Evolutionary conservation across 2,329 filamentous ascomycete genomes (phyloP), one percentile per base, ranked within the genome.

Genomic region (Fusarium sp.): DNA sequence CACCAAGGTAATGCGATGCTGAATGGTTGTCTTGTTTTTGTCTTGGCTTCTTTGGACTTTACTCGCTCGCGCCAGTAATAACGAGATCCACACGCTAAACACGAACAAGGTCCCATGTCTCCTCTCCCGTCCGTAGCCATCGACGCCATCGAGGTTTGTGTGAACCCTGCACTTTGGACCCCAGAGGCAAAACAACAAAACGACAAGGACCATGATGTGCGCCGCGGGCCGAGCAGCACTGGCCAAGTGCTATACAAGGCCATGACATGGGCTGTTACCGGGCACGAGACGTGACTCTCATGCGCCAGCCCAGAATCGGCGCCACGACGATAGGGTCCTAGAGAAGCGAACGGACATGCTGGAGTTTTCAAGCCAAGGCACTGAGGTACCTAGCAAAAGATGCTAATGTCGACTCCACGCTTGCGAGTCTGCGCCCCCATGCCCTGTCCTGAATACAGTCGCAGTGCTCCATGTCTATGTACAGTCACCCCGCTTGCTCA

Each of bases 51-150:
- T 49, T 62, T 54, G 41, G 63, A 47, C 63, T 54, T 38, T 68
- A 62, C 63, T 68, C 72, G 66, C 70, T 76, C 58, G 72, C 66
- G 74, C 74, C 71, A 70, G 60, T 60, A 72, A 56, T 57, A 64
- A 65, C 55, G 39, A 67, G 66, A 56, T 74, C 75, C 74, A 75
- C 71, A 65, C 60, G 65, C 75, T 77, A 75, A 68, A 76, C 70
- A 77, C 71, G 71, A 77, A 66, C 75, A 71, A 77, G 72, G 68
- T 61, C 62, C 73, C 70, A 77, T 77, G 75, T 76, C 73, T 77
- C 65, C 64, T 75, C 71, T 77, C 75, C 75, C 75, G 75, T 68
- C 75, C 72, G 72, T 76, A 63, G 74, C 64, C 75, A 77, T 77
- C 75, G 75, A 76, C 75, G 71, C 75, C 75, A 76, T 77, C 72